phyloP scores from a whole-genome alignment of 768 basidiomycete genomes.

The Tylopilus cervinicoccineus region DNA sequence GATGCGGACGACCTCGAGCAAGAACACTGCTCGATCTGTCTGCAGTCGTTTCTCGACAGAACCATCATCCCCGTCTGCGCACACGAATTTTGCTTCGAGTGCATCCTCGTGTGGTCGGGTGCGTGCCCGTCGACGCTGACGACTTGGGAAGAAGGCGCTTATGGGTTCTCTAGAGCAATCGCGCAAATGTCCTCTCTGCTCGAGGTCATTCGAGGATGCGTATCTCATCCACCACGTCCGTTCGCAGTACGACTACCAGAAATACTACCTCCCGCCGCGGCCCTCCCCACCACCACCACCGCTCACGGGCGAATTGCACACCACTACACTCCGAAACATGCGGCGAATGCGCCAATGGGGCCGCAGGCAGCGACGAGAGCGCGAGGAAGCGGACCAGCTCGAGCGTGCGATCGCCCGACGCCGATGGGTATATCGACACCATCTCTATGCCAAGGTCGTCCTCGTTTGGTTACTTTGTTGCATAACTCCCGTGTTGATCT shows the following conservation, averaged over 20 bases:
- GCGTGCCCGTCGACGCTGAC: slow-evolving; percentile 18
- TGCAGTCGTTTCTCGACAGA: slow-evolving; percentile 71
- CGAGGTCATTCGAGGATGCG: slow-evolving; percentile 55
- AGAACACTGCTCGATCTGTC: slow-evolving; percentile 78
- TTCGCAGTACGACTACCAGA: slow-evolving; percentile 76
- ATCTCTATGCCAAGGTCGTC: slow-evolving; percentile 81
- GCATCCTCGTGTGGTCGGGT: slow-evolving; percentile 85
- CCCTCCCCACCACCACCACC: slow-evolving; percentile 42
- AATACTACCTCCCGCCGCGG: slow-evolving; percentile 64
- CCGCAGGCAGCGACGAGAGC: slow-evolving; percentile 43
- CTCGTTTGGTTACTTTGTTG: background rate
- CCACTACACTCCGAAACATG: slow-evolving; percentile 27
- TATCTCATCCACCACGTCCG: slow-evolving; percentile 80
- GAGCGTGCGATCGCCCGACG: slow-evolving; percentile 71
- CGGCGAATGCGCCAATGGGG: slow-evolving; percentile 54
- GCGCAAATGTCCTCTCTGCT: slow-evolving; percentile 72
- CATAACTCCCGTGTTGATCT: slow-evolving; percentile 2
- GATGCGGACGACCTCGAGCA: slow-evolving; percentile 1
- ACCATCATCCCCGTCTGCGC: slow-evolving; percentile 83
- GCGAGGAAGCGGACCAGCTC: slow-evolving; percentile 63
- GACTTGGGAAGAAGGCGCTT: background rate
- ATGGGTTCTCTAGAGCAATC: slow-evolving; percentile 54
- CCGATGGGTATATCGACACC: slow-evolving; percentile 75
- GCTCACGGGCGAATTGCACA: slow-evolving; percentile 28
- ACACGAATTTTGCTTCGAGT: slow-evolving; percentile 94